phyloP scores from a whole-genome alignment of 1,139 yeast species.

The Schwanniomyces etchellsii region DNA sequence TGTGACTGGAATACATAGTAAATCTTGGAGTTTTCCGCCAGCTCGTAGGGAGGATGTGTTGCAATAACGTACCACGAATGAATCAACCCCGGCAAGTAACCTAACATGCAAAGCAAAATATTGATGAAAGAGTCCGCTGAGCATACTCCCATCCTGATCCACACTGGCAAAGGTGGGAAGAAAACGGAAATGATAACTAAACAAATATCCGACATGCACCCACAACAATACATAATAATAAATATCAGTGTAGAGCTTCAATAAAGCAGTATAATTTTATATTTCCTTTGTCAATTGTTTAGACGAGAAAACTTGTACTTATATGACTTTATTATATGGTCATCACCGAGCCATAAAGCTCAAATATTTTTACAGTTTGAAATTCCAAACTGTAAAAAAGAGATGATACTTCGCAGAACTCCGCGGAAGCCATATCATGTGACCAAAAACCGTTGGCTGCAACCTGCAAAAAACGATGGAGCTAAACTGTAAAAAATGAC shows the following conservation, averaged over 20 bases:
- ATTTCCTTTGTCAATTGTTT: too few relatives aligned
- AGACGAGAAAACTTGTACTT: too few relatives aligned
- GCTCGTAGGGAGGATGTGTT: conserved; percentile 31
- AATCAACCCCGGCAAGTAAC: conserved; percentile 65
- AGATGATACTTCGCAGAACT: too few relatives aligned
- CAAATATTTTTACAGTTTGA: too few relatives aligned
- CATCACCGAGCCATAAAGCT: too few relatives aligned
- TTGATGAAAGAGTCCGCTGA: conserved; percentile 58
- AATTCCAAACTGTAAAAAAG: too few relatives aligned
- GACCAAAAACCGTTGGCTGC: background rate
- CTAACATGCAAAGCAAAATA: conserved; percentile 50
- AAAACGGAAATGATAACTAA: conserved; percentile 56
- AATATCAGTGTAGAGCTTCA: too few relatives aligned
- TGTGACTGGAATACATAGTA: conserved; percentile 24
- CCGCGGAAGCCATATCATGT: too few relatives aligned
- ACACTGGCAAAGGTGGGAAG: conserved; percentile 70
- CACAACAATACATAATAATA: conserved; percentile 14
- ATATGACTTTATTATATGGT: too few relatives aligned
- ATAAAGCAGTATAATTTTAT: too few relatives aligned
- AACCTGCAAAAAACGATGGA: background rate
- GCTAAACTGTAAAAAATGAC: background rate
- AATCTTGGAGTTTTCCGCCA: conserved; percentile 18
- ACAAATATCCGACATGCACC: conserved; percentile 43
- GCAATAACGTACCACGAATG: conserved; percentile 64
- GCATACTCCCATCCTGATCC: conserved; percentile 62